Percentiles rank a stretch among this genome's conserved stretches.
phyloP scores from a whole-genome alignment of 208 protist genomes.

The Leptomonas pyrrhocoris region DNA sequence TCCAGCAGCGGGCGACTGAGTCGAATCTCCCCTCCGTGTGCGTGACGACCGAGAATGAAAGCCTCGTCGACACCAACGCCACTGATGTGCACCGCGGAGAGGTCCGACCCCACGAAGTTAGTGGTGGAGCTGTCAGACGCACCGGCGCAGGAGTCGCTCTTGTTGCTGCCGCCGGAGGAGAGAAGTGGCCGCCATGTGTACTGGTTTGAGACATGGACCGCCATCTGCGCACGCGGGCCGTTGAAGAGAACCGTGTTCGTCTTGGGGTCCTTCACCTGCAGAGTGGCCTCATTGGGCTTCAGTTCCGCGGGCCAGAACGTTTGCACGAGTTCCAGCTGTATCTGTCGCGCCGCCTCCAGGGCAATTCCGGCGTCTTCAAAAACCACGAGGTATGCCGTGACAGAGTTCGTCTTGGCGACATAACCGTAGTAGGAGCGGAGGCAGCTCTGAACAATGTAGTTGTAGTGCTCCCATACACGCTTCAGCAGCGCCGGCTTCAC shows the following conservation, averaged over 20 bases:
- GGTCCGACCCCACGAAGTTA: background rate
- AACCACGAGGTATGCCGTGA: constrained; percentile 62
- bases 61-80: constrained; percentile 67
- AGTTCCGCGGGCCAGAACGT: constrained; percentile 64
- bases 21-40: constrained; percentile 67
- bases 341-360: constrained; percentile 63
- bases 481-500: constrained; percentile 34
- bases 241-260: constrained; percentile 64
- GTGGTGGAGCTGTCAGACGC: background rate
- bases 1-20: constrained; percentile 49
- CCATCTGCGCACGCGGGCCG: constrained; percentile 66
- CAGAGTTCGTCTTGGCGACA: constrained; percentile 66
- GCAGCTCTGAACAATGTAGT: constrained; percentile 64
- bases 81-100: constrained; percentile 39
- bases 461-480: constrained; percentile 66
- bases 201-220: constrained; percentile 51
- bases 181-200: constrained; percentile 28
- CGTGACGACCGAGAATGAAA: constrained; percentile 41
- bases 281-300: constrained; percentile 54
- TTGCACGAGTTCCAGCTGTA: constrained; percentile 59
- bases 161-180: background rate
- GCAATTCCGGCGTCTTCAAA: constrained; percentile 50
- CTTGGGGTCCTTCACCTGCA: constrained; percentile 62
- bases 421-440: constrained; percentile 51
- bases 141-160: constrained; percentile 2